A percentile compares a stretch with the other conserved stretches of the same genome.
phyloP scores from a whole-genome alignment of 2,329 filamentous ascomycete genomes.

The Fusarium nodosum region DNA sequence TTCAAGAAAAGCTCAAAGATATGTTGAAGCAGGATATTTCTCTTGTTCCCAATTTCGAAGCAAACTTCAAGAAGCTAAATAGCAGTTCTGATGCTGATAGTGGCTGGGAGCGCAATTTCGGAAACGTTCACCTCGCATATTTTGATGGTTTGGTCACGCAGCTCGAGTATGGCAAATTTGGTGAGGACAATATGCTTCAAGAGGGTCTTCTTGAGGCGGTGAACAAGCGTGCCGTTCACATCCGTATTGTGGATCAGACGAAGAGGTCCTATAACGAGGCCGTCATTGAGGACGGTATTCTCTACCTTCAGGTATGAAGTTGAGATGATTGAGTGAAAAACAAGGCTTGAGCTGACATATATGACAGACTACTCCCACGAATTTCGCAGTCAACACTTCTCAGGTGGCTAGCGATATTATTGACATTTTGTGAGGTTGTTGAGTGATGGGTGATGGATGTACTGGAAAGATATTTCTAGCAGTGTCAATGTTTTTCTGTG shows the following conservation, averaged over 20 bases:
- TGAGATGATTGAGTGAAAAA: background rate
- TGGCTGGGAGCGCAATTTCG: conserved; percentile 62
- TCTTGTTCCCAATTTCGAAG: conserved; percentile 64
- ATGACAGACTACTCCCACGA: conserved; percentile 52
- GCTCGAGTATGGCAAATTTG: conserved; percentile 61
- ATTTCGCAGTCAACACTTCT: conserved; percentile 57
- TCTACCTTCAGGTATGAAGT: conserved; percentile 63
- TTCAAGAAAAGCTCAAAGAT: conserved; percentile 57
- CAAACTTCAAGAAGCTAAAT: conserved; percentile 58
- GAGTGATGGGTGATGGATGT: too few species aligned
- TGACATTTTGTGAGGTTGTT: conserved; percentile 51
- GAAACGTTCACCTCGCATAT: conserved; percentile 58
- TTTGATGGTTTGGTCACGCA: conserved; percentile 59
- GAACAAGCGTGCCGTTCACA: conserved; percentile 58
- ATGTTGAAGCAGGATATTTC: conserved; percentile 59
- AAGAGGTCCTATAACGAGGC: conserved; percentile 61
- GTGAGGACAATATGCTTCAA: conserved; percentile 62
- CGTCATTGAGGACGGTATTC: conserved; percentile 62
- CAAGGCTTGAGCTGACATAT: conserved; percentile 12
- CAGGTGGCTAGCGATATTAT: conserved; percentile 55
- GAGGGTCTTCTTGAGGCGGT: conserved; percentile 64
- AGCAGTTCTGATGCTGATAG: conserved; percentile 44
- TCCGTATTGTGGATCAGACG: conserved; percentile 62
- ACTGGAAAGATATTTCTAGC: background rate
- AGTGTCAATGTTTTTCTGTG: background rate